phyloP scores from a whole-genome alignment of 2,329 filamentous ascomycete species.

The Trichoderma atroviride region DNA sequence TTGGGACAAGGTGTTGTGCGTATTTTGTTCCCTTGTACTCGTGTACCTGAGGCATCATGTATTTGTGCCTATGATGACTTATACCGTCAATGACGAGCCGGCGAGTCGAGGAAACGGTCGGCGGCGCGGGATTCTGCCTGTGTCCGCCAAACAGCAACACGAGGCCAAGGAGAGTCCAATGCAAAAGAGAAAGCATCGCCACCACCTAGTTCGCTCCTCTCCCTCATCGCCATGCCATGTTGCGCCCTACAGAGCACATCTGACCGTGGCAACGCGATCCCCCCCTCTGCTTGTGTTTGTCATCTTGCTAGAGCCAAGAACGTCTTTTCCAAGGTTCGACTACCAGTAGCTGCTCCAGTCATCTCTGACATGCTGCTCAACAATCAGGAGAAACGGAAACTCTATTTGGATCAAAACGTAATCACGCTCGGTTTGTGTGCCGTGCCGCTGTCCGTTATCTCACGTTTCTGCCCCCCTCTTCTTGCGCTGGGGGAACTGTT shows the following conservation, averaged over 20 bases:
- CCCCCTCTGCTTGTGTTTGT: background rate
- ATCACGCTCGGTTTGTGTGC: background rate
- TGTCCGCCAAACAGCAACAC: slow-evolving; percentile 10
- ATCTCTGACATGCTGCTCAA: background rate
- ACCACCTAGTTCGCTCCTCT: background rate
- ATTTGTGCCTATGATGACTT: background rate
- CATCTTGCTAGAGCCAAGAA: background rate
- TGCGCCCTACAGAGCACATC: background rate
- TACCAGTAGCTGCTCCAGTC: background rate
- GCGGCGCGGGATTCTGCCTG: background rate
- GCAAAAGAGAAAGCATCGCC: background rate
- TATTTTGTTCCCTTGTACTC: background rate
- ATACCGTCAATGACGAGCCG: background rate
- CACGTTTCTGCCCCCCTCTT: background rate
- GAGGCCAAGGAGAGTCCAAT: background rate
- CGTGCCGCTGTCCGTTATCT: background rate
- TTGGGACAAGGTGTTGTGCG: background rate
- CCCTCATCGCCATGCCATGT: background rate
- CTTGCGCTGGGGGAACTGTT: background rate
- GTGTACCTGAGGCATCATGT: background rate
- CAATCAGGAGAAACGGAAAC: slow-evolving; percentile 1
- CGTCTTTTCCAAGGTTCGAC: background rate
- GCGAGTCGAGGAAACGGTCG: background rate
- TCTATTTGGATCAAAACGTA: background rate
- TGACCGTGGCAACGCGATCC: background rate